A percentile compares a stretch with the other conserved stretches of the same genome.
Evolutionary conservation across 2,329 filamentous ascomycete species (phyloP).

Genomic region (Akanthomyces uredinophilus): DNA sequence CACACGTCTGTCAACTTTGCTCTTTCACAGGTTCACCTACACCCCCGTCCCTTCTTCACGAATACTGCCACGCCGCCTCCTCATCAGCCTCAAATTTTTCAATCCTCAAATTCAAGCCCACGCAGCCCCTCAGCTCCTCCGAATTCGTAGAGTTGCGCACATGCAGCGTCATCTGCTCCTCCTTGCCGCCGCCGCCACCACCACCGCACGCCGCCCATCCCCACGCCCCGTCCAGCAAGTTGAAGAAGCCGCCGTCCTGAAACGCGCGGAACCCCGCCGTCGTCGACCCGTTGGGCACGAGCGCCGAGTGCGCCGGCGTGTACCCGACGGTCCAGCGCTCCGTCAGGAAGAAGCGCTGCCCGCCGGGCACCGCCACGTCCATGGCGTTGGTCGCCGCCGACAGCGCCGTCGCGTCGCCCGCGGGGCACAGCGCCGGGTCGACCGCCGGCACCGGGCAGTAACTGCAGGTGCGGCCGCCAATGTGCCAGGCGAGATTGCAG

Average conservation of each 20-base stretch:
- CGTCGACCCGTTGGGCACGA: conserved; percentile 24
- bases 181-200: neutral
- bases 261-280: conserved; percentile 26
- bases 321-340: conserved; percentile 26
- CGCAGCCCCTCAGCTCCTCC: conserved; percentile 1
- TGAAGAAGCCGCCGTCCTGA: conserved; percentile 28
- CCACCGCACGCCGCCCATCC: conserved; percentile 12
- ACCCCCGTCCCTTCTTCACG: neutral
- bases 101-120: conserved; percentile 12
- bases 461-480: conserved; percentile 25
- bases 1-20: too few species aligned
- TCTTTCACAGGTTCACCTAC: neutral
- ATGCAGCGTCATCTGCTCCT: conserved; percentile 2
- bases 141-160: conserved; percentile 12
- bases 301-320: conserved; percentile 31
- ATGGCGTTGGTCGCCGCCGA: conserved; percentile 20
- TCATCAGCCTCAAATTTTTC: neutral
- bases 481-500: conserved; percentile 20
- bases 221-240: conserved; percentile 16
- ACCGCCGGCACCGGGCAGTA: conserved; percentile 1
- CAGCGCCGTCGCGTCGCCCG: conserved; percentile 25
- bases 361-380: conserved; percentile 29
- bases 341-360: conserved; percentile 28
- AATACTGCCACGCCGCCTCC: conserved; percentile 13
- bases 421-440: conserved; percentile 23